phyloP scores from a whole-genome alignment of 768 basidiomycete species.

The Asterophora parasitica region DNA sequence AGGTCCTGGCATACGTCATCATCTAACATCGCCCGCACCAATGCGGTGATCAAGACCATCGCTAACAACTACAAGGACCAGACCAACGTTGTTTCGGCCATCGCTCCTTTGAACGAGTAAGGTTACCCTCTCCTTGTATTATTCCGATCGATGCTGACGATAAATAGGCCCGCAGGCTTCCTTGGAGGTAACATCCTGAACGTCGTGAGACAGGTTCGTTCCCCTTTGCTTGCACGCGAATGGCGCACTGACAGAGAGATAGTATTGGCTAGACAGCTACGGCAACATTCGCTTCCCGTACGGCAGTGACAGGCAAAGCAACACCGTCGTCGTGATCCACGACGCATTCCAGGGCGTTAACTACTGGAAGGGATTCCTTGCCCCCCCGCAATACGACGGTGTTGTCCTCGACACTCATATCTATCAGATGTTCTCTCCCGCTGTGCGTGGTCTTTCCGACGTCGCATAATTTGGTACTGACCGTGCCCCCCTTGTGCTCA shows the following conservation, averaged over 20 bases:
- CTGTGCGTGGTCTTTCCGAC: conserved; percentile 46
- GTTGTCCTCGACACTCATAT: conserved; percentile 80
- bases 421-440: conserved; percentile 67
- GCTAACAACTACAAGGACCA: no score
- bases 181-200: conserved; percentile 46
- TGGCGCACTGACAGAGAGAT: conserved; percentile 1
- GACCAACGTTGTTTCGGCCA: conserved; percentile 52
- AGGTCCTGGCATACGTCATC: no score
- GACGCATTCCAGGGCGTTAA: conserved; percentile 77
- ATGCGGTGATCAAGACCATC: no score
- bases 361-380: conserved; percentile 64
- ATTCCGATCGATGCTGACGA: not conserved
- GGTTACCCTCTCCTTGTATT: conserved; percentile 8
- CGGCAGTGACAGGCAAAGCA: conserved; percentile 42
- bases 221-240: not conserved
- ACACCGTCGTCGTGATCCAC: conserved; percentile 64
- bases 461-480: not conserved
- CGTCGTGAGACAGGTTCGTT: conserved; percentile 39
- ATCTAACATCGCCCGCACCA: no score
- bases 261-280: conserved; percentile 76
- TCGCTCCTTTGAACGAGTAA: conserved; percentile 79
- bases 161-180: conserved; percentile 66
- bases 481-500: conserved; percentile 15
- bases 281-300: conserved; percentile 53
- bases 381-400: conserved; percentile 45